Evolutionary conservation across 2,329 filamentous ascomycete species (phyloP), one percentile per base, ranked within the genome.

Genomic region (Delphinella strobiligena): DNA sequence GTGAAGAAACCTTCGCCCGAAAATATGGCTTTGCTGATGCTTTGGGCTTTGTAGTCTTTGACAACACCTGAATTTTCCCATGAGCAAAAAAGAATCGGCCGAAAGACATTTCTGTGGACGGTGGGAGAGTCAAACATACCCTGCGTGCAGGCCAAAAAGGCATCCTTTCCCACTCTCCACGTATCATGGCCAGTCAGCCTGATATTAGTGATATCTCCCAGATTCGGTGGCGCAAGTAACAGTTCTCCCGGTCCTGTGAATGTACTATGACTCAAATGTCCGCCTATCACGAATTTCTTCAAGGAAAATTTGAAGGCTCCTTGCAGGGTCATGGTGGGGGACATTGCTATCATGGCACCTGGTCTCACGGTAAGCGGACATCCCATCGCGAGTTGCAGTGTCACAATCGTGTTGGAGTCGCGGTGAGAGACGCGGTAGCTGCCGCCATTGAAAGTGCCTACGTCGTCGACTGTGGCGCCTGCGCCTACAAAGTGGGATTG

Each of bases 361-460:
- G 91, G 87, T 56, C 85, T 91, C 2, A 78, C 85, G 16, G 68
- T 71, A 37, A 96, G 61, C 0, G 89, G 89, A 52, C 85, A 93
- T 2, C 87, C 87, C 58, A 91, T 82, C 10, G 89, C 89, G 34
- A 96, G 64, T 59, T 95, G 89, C 16, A 95, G 62, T 0, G 88
- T 96, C 45, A 95, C 61, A 49, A 95, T 80, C 1, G 83, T 87
- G 59, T 96, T 98, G 43, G 77, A 80, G 59, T 95, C 87, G 16
- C 91, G 74, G 56, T 98, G 91, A 53, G 84, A 91, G 55, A 96
- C 87, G 32, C 91, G 74, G 58, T 89, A 98, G 54, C 83, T 89
- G 10, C 91, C 91, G 12, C 91, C 91, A 56, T 96, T 96, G 68
- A 96, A 98, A 0, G 82, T 91, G n/a, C 91, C 91, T 2, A 93